Evolutionary conservation across 2,329 filamentous ascomycete genomes (phyloP).

Genomic region (Paecilomyces sp.): DNA sequence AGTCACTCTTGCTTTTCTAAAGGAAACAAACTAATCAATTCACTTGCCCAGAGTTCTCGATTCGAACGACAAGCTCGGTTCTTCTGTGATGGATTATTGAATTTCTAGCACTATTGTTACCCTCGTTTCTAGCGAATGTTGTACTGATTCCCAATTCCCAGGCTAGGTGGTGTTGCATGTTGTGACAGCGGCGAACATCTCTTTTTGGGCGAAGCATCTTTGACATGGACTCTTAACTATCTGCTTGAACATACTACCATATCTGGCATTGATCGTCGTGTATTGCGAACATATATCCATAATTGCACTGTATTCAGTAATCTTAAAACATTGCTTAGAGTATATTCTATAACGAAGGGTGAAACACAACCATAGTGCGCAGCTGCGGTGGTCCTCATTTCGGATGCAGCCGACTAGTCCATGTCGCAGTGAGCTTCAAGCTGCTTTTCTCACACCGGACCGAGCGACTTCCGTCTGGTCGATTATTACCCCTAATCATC

Average conservation of each 20-base stretch:
- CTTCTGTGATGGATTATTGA: conserved; percentile 28
- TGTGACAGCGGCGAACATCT: background rate
- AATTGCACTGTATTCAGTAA: background rate
- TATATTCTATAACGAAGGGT: background rate
- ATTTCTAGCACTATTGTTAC: background rate
- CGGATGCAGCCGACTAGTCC: no score
- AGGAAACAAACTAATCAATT: conserved; percentile 7
- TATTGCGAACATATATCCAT: background rate
- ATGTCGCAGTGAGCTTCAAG: no score
- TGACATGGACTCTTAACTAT: background rate
- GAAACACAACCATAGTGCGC: no score
- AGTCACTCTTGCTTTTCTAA: conserved; percentile 33
- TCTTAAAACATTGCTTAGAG: background rate
- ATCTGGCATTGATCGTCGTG: background rate
- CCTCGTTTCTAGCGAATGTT: background rate
- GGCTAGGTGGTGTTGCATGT: background rate
- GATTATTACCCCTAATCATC: no score
- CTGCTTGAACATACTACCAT: background rate
- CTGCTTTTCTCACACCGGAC: no score
- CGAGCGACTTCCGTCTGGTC: no score
- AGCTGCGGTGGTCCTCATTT: no score
- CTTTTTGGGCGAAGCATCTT: background rate
- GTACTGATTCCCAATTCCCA: background rate
- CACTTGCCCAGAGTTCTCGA: conserved; percentile 31
- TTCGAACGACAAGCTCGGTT: conserved; percentile 35